Conservation (phyloP, 2,329 filamentous ascomycete genomes). For the Tolypocladium paradoxum region DNA sequence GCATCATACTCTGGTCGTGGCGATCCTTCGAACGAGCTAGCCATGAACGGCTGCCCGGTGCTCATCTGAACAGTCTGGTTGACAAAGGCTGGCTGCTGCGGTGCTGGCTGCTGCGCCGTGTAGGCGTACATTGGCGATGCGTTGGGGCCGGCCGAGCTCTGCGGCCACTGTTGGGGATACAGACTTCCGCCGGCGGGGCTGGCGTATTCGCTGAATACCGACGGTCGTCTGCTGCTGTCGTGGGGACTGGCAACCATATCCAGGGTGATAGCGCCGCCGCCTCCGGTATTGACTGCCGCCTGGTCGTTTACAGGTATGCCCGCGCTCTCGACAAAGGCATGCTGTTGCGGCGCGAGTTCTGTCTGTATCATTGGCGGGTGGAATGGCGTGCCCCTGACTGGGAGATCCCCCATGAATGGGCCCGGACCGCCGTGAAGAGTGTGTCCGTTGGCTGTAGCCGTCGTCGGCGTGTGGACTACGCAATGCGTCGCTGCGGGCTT, state of each 20-base stretch:
- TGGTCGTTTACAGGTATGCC: slow-evolving; percentile 23
- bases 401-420: slow-evolving; percentile 31
- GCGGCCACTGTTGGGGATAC: slow-evolving; percentile 34
- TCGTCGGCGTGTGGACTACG: slow-evolving; percentile 23
- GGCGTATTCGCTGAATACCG: slow-evolving; percentile 35
- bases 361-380: slow-evolving; percentile 27
- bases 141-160: slow-evolving; percentile 28
- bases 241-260: slow-evolving; percentile 36
- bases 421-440: slow-evolving; percentile 19
- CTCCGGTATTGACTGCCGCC: slow-evolving; percentile 21
- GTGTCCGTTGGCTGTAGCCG: slow-evolving; percentile 24
- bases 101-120: slow-evolving; percentile 24
- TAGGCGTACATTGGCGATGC: slow-evolving; percentile 36
- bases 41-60: slow-evolving; percentile 22
- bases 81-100: slow-evolving; percentile 20
- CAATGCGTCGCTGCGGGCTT: slow-evolving; percentile 21
- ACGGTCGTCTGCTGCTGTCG: slow-evolving; percentile 33
- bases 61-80: slow-evolving; percentile 19
- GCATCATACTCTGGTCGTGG: slow-evolving; percentile 21
- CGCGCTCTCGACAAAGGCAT: slow-evolving; percentile 28
- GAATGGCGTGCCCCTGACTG: slow-evolving; percentile 31
- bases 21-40: slow-evolving; percentile 22
- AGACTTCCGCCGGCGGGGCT: slow-evolving; percentile 26
- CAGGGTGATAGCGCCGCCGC: slow-evolving; percentile 25
- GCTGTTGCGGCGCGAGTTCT: slow-evolving; percentile 29